Percentiles rank a stretch among this genome's conserved stretches.
Conservation (phyloP, 1,139 yeast species). For the Candida sp. region DNA sequence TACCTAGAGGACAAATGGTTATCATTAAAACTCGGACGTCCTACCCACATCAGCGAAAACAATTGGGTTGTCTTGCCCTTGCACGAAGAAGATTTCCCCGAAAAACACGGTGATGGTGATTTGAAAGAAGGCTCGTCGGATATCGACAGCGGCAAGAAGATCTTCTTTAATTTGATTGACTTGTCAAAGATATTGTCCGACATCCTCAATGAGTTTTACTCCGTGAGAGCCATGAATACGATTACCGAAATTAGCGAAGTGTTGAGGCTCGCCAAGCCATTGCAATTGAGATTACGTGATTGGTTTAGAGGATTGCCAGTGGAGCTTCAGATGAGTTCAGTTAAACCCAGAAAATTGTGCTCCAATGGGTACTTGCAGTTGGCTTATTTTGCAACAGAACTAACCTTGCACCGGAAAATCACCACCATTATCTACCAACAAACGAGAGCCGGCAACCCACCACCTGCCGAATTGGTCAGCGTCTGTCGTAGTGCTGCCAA, state of each 20-base stretch:
- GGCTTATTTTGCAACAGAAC: constrained; percentile 87
- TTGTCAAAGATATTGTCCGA: constrained; percentile 75
- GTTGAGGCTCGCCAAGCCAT: constrained; percentile 78
- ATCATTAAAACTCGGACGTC: constrained; percentile 75
- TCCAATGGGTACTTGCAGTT: constrained; percentile 79
- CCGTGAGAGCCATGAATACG: constrained; percentile 65
- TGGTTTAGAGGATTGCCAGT: constrained; percentile 88
- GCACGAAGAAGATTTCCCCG: constrained; percentile 77
- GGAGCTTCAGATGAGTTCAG: constrained; percentile 66
- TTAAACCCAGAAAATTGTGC: constrained; percentile 63
- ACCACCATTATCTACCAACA: constrained; percentile 59
- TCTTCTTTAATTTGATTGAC: constrained; percentile 73
- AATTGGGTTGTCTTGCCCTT: constrained; percentile 75
- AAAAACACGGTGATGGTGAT: constrained; percentile 61
- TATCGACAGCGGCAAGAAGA: constrained; percentile 70
- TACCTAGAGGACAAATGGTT: constrained; percentile 91
- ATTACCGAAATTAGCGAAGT: constrained; percentile 66
- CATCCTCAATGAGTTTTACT: constrained; percentile 70
- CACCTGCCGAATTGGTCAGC: constrained; percentile 59
- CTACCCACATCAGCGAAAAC: constrained; percentile 70
- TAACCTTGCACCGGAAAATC: constrained; percentile 82
- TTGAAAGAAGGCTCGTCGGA: constrained; percentile 67
- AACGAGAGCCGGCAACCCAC: constrained; percentile 39
- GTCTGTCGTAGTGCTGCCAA: constrained; percentile 88
- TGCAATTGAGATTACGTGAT: constrained; percentile 74